phyloP scores from a whole-genome alignment of 75 land plant species.

The Sequoia sempervirens region DNA sequence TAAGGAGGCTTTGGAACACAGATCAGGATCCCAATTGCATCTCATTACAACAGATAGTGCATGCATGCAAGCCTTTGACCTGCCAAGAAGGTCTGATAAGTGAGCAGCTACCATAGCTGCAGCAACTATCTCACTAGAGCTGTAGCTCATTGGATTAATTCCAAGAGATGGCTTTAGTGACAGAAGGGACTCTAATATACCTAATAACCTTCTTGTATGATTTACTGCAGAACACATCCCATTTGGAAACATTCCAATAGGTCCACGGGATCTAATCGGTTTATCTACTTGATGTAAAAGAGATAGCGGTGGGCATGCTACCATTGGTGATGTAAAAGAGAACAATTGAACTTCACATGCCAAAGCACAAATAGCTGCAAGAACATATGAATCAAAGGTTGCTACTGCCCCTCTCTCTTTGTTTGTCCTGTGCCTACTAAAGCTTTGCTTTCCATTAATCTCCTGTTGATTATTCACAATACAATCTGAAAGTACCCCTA shows the following conservation, averaged over 20 bases:
- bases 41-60: slow-evolving; percentile 69
- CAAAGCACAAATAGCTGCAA: slow-evolving; percentile 91
- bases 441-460: slow-evolving; percentile 21
- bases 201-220: slow-evolving; percentile 69
- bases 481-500: not conserved
- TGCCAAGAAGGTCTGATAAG: slow-evolving; percentile 69
- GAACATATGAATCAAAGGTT: slow-evolving; percentile 84
- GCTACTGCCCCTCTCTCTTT: slow-evolving; percentile 83
- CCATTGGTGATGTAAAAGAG: slow-evolving; percentile 45
- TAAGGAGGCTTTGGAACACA: slow-evolving; percentile 62
- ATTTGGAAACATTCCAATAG: slow-evolving; percentile 24
- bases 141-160: slow-evolving; percentile 51
- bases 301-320: slow-evolving; percentile 16
- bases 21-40: slow-evolving; percentile 78
- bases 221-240: slow-evolving; percentile 52
- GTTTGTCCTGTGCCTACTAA: slow-evolving; percentile 5
- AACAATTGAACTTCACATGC: slow-evolving; percentile 89
- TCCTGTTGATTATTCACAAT: slow-evolving; percentile 16
- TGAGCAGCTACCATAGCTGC: slow-evolving; percentile 96
- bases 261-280: slow-evolving; percentile 28
- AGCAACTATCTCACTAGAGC: slow-evolving; percentile 88
- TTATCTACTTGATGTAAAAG: slow-evolving; percentile 4
- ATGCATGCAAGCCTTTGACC: slow-evolving; percentile 87
- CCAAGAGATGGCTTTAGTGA: slow-evolving; percentile 70
- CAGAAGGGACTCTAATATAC: slow-evolving; percentile 76